Evolutionary conservation across 2,329 filamentous ascomycete species (phyloP).

Genomic region (Pseudopithomyces chartarum): DNA sequence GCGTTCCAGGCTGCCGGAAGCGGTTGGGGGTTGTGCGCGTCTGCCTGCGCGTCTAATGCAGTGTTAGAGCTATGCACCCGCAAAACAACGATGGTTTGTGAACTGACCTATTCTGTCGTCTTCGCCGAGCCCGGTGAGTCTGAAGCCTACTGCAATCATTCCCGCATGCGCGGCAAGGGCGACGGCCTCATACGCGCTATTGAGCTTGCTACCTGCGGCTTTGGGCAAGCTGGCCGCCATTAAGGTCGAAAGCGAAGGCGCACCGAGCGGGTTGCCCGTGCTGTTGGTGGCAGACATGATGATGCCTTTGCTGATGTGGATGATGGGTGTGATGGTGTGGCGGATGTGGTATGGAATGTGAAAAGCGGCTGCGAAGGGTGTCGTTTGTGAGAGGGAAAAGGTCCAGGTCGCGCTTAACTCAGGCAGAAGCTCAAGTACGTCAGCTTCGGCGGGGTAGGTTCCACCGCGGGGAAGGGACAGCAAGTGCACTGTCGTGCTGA

Average conservation of each 20-base stretch:
- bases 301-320: background rate
- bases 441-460: conserved; percentile 6
- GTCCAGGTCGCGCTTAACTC: conserved; percentile 13
- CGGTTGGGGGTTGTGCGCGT: conserved; percentile 60
- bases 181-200: conserved; percentile 78
- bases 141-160: conserved; percentile 79
- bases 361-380: background rate
- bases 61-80: conserved; percentile 18
- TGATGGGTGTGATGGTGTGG: background rate
- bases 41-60: conserved; percentile 60
- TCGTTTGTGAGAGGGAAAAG: background rate
- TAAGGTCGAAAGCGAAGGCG: conserved; percentile 47
- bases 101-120: conserved; percentile 72
- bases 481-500: background rate
- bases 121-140: conserved; percentile 81
- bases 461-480: background rate
- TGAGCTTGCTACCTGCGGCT: conserved; percentile 53
- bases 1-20: conserved; percentile 83
- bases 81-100: background rate
- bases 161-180: conserved; percentile 84
- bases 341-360: conserved; percentile 9
- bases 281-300: conserved; percentile 36
- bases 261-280: conserved; percentile 51
- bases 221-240: conserved; percentile 52
- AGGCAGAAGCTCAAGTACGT: conserved; percentile 4